Conservation (phyloP, 768 basidiomycete species). For the Suillus sp. region DNA sequence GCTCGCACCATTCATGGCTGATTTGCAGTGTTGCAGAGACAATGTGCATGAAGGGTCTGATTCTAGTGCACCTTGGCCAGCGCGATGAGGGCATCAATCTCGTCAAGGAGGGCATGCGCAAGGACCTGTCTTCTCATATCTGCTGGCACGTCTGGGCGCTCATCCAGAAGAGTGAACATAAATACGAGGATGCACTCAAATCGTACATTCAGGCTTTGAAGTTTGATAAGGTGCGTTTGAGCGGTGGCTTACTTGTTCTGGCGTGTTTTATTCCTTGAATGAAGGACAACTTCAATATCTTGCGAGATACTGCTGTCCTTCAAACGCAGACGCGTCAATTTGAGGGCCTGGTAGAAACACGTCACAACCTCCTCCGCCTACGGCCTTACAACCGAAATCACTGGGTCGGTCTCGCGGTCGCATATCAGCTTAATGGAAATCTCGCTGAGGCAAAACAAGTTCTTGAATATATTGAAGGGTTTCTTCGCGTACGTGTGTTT, state of each 20-base stretch:
- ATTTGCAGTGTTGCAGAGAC: slow-evolving; percentile 62
- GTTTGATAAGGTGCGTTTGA: slow-evolving; percentile 76
- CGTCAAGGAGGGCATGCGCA: slow-evolving; percentile 79
- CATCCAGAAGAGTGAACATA: slow-evolving; percentile 90
- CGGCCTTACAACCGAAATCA: slow-evolving; percentile 84
- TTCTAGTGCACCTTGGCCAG: slow-evolving; percentile 77
- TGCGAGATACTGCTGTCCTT: slow-evolving; percentile 87
- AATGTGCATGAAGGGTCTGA: slow-evolving; percentile 93
- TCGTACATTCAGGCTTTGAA: slow-evolving; percentile 88
- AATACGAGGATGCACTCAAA: slow-evolving; percentile 92
- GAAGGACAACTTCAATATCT: slow-evolving; percentile 92
- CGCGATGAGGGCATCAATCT: slow-evolving; percentile 82
- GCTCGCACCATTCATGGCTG: neutral
- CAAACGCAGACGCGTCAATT: slow-evolving; percentile 86
- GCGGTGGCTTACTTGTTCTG: neutral
- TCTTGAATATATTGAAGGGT: slow-evolving; percentile 69
- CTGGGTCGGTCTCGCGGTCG: slow-evolving; percentile 89
- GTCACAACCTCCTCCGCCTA: slow-evolving; percentile 75
- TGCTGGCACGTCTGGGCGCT: slow-evolving; percentile 98
- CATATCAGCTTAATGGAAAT: slow-evolving; percentile 84
- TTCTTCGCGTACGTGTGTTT: slow-evolving; percentile 57
- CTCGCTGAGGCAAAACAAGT: slow-evolving; percentile 67
- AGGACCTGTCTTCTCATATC: slow-evolving; percentile 88
- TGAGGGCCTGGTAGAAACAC: slow-evolving; percentile 77
- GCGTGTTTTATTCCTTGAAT: slow-evolving; percentile 9